phyloP scores from a whole-genome alignment of 768 basidiomycete genomes.

The Psilocybe tampanensis region DNA sequence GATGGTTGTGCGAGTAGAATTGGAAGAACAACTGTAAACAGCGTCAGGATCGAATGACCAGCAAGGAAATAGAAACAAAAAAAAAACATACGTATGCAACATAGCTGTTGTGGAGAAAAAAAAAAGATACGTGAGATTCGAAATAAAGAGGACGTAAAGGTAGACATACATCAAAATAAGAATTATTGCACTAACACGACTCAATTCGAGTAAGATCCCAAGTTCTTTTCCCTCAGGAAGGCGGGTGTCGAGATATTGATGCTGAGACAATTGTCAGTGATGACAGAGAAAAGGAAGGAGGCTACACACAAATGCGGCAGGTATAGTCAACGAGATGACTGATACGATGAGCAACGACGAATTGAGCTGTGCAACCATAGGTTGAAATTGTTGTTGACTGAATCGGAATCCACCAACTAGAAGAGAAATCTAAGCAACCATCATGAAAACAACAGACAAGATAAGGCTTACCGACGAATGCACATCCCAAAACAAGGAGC shows the following conservation, averaged over 20 bases:
- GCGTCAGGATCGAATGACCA: not conserved
- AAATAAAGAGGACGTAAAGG: not conserved
- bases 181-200: conserved; percentile 49
- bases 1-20: conserved; percentile 52
- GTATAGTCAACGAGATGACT: conserved; percentile 69
- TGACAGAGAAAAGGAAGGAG: conserved; percentile 15
- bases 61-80: not conserved
- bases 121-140: not conserved
- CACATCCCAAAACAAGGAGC: conserved; percentile 85
- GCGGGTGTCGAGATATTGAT: conserved; percentile 36
- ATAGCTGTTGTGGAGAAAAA: conserved; percentile 10
- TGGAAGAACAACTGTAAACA: conserved; percentile 48
- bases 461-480: conserved; percentile 73
- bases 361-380: conserved; percentile 64
- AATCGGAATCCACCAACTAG: conserved; percentile 51
- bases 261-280: conserved; percentile 22
- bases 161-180: conserved; percentile 43
- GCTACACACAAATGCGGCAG: conserved; percentile 55
- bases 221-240: conserved; percentile 39
- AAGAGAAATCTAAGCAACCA: not conserved
- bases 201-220: conserved; percentile 43
- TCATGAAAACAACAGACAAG: not conserved
- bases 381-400: conserved; percentile 53
- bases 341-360: conserved; percentile 69
- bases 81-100: conserved; percentile 20